Evolutionary conservation across 2,329 filamentous ascomycete species (phyloP).

Genomic region (Phialophora verrucosa): DNA sequence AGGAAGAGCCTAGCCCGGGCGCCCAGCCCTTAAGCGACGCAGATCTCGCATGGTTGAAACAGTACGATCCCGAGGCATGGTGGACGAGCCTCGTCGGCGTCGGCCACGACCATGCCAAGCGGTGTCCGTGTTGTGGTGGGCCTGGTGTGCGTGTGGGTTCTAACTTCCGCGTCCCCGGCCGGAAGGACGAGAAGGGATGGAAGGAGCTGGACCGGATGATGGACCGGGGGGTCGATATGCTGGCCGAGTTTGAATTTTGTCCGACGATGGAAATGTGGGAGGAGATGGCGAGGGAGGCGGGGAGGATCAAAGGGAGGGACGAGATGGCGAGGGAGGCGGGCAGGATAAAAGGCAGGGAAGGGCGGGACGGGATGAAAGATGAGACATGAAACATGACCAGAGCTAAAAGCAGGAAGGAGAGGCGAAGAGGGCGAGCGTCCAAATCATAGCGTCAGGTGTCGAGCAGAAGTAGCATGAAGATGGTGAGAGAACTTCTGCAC

Average conservation of each 20-base stretch:
- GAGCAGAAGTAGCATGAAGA: neutral
- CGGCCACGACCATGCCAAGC: neutral
- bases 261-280: slow-evolving; percentile 4
- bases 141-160: slow-evolving; percentile 6
- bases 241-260: slow-evolving; percentile 14
- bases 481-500: neutral
- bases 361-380: too few relatives aligned
- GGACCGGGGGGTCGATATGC: neutral
- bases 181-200: neutral
- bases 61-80: neutral
- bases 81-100: neutral
- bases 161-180: neutral
- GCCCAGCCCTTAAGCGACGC: neutral
- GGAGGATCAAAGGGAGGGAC: neutral
- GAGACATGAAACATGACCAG: too few relatives aligned
- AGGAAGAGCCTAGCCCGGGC: too few relatives aligned
- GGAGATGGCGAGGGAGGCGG: slow-evolving; percentile 11
- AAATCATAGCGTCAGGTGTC: neutral
- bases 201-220: neutral
- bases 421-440: too few relatives aligned
- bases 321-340: slow-evolving; percentile 10
- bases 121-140: neutral
- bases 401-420: too few relatives aligned
- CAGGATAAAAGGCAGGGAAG: neutral
- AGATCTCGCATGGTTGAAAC: slow-evolving; percentile 1